A percentile compares a stretch with the other conserved stretches of the same genome.
These are phyloP conservation scores for Theileria luwenshuni DNA, from an alignment of 169 alveolate species.

Conservation along the genomic window DNA sequence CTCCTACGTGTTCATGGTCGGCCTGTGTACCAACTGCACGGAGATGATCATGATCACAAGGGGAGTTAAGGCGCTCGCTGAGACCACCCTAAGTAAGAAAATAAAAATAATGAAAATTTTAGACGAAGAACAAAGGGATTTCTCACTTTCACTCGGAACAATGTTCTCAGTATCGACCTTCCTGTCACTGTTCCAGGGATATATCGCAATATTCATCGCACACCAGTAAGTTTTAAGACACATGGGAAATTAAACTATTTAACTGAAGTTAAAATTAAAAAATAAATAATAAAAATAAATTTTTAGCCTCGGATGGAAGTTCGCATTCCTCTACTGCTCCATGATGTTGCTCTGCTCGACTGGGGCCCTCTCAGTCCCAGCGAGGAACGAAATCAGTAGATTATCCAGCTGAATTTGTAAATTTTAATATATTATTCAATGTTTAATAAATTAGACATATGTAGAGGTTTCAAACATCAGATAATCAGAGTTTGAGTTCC, in stretches of 20 bases:
- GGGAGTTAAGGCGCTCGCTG: slow-evolving; percentile 55
- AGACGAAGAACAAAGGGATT: slow-evolving; percentile 19
- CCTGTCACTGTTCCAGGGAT: slow-evolving; percentile 52
- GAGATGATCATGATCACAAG: slow-evolving; percentile 56
- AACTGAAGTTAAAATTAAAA: background rate
- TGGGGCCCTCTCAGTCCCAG: slow-evolving; percentile 35
- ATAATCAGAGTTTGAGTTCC: too few relatives aligned
- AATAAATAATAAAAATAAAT: background rate
- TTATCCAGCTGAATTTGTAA: slow-evolving; percentile 1
- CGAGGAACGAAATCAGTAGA: slow-evolving; percentile 31
- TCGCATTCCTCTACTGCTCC: slow-evolving; percentile 27
- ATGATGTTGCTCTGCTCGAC: slow-evolving; percentile 40
- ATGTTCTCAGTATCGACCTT: slow-evolving; percentile 46
- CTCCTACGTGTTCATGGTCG: slow-evolving; percentile 29
- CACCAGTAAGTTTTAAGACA: slow-evolving; percentile 48
- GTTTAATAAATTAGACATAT: too few relatives aligned
- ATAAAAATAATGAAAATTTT: too few relatives aligned
- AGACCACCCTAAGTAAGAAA: slow-evolving; percentile 15
- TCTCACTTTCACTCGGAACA: slow-evolving; percentile 30
- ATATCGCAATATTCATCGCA: slow-evolving; percentile 45
- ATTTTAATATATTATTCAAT: too few relatives aligned
- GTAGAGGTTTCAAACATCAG: too few relatives aligned
- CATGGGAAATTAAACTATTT: background rate
- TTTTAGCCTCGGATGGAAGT: slow-evolving; percentile 56
- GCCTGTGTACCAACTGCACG: slow-evolving; percentile 37